A percentile compares a stretch with the other conserved stretches of the same genome.
Conservation (phyloP, 2,329 filamentous ascomycete genomes). For the Mariannaea elegans region DNA sequence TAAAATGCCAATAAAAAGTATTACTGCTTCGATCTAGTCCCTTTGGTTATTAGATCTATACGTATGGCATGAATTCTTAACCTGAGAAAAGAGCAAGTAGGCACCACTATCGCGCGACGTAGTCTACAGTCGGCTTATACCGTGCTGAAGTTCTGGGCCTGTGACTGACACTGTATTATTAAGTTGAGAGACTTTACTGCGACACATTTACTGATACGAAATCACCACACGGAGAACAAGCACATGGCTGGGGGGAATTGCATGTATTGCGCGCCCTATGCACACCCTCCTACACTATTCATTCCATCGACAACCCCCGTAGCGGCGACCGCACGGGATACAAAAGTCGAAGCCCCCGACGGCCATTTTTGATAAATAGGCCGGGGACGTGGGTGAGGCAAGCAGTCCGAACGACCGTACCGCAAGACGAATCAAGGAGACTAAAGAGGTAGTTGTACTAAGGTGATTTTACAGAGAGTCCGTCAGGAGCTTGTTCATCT, state of each 20-base stretch:
- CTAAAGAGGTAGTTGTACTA: constrained; percentile 40
- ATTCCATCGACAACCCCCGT: constrained; percentile 40
- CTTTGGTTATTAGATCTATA: too few species aligned
- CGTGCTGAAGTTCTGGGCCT: too few species aligned
- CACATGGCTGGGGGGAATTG: constrained; percentile 29
- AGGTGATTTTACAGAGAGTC: constrained; percentile 84
- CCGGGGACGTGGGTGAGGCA: constrained; percentile 13
- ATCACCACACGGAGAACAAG: not conserved
- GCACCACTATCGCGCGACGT: too few species aligned
- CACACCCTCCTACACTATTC: constrained; percentile 44
- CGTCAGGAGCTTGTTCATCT: constrained; percentile 99
- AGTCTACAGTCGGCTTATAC: too few species aligned
- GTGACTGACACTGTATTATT: too few species aligned
- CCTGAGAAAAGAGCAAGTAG: too few species aligned
- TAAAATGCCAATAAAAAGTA: constrained; percentile 16
- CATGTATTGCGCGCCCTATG: constrained; percentile 42
- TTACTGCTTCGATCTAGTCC: too few species aligned
- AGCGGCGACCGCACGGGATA: constrained; percentile 28
- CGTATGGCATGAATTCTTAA: too few species aligned
- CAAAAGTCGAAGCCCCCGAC: constrained; percentile 31
- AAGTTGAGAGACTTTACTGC: too few species aligned
- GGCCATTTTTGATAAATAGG: constrained; percentile 8
- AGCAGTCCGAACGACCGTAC: constrained; percentile 6
- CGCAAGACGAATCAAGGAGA: constrained; percentile 35
- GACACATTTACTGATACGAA: not conserved